A percentile compares a stretch with the other conserved stretches of the same genome.
These are phyloP conservation scores for Calocybe gangraenosa DNA, from an alignment of 768 basidiomycete species.

Conservation along the genomic window DNA sequence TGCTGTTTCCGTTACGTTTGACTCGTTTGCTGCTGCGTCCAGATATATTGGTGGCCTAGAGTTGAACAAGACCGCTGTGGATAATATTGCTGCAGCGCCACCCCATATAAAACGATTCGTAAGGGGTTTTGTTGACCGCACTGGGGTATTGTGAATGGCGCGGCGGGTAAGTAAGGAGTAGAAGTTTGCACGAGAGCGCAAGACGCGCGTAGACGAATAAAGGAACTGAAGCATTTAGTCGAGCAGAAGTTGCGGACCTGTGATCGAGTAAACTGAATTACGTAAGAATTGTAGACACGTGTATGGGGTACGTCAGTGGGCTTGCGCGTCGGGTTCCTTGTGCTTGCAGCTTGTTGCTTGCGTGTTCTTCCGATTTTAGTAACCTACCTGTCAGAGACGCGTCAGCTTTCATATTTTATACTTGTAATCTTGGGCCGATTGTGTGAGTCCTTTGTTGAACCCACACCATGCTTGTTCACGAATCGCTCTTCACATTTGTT, in stretches of 20 bases:
- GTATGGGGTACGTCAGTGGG: not conserved
- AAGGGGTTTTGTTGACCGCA: not conserved
- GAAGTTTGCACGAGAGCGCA: not conserved
- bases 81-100: constrained; percentile 8
- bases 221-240: constrained; percentile 11
- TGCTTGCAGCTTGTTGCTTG: constrained; percentile 1
- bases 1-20: constrained; percentile 1
- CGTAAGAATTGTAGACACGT: not conserved
- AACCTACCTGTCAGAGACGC: constrained; percentile 6
- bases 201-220: constrained; percentile 11
- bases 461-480: constrained; percentile 5
- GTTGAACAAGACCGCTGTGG: constrained; percentile 4
- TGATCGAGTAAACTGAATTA: not conserved
- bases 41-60: constrained; percentile 11
- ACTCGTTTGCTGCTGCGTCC: constrained; percentile 3
- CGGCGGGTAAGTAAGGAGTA: constrained; percentile 9
- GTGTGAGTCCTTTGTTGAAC: constrained; percentile 10
- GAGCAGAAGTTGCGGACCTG: not conserved
- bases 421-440: not conserved
- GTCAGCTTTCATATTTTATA: constrained; percentile 7
- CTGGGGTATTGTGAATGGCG: not conserved
- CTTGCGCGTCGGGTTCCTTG: constrained; percentile 12
- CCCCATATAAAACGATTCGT: constrained; percentile 11
- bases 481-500: constrained; percentile 1
- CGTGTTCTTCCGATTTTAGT: not conserved